A percentile compares a stretch with the other conserved stretches of the same genome.
phyloP scores from a whole-genome alignment of 768 basidiomycete species.

The Dioszegia hungarica region DNA sequence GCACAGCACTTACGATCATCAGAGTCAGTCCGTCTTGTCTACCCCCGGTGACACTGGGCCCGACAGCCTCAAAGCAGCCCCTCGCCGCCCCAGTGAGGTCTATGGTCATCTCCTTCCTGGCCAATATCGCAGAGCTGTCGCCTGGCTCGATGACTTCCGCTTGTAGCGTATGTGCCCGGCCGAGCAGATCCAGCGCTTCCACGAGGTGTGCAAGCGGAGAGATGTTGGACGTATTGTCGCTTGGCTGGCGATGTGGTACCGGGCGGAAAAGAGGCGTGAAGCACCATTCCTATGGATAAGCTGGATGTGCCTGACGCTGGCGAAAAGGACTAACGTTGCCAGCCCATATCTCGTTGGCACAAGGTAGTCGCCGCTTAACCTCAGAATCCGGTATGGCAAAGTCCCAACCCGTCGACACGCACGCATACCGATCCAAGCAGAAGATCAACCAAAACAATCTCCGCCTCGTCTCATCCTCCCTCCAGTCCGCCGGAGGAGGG shows the following conservation, averaged over 20 bases:
- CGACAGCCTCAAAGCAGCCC: conserved; percentile 21
- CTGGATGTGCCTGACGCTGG: not conserved
- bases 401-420: conserved; percentile 47
- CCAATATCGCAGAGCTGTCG: conserved; percentile 34
- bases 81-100: conserved; percentile 32
- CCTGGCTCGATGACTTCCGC: conserved; percentile 34
- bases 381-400: conserved; percentile 43
- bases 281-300: not conserved
- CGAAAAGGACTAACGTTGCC: conserved; percentile 16
- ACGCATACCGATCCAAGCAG: conserved; percentile 47
- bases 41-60: conserved; percentile 1
- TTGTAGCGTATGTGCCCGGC: conserved; percentile 42
- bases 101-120: conserved; percentile 28
- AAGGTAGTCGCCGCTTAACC: conserved; percentile 43
- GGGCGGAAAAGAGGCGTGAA: conserved; percentile 34
- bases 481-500: conserved; percentile 39
- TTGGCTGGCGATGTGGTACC: conserved; percentile 19
- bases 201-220: conserved; percentile 41
- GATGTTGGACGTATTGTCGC: conserved; percentile 9
- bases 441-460: conserved; percentile 49
- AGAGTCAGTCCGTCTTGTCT: conserved; percentile 20
- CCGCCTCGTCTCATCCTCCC: conserved; percentile 46
- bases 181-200: conserved; percentile 43
- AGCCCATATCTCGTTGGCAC: conserved; percentile 31
- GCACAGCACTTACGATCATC: conserved; percentile 34